phyloP scores from a whole-genome alignment of 495 filamentous ascomycete genomes.

The Barbatosphaeria neglecta region DNA sequence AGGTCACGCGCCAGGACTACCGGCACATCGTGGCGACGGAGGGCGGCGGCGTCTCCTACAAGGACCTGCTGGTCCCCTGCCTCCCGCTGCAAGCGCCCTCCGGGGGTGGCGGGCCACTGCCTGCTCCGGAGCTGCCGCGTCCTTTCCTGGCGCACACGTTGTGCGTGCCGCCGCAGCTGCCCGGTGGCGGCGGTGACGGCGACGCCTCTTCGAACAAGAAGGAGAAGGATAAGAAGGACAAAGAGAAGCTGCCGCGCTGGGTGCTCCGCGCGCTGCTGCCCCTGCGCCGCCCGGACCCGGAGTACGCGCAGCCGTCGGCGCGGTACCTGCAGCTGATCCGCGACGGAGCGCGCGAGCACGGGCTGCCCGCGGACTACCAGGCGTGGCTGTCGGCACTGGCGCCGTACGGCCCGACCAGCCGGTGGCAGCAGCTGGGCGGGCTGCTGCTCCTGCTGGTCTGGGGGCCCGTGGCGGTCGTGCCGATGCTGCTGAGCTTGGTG shows the following conservation, averaged over 20 bases:
- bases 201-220: constrained; percentile 2
- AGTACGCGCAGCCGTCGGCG: constrained; percentile 68
- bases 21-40: constrained; percentile 81
- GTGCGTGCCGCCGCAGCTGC: constrained; percentile 27
- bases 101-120: constrained; percentile 25
- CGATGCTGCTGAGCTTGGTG: constrained; percentile 34
- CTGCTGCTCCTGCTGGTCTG: constrained; percentile 48
- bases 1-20: constrained; percentile 73
- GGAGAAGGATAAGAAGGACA: constrained; percentile 8
- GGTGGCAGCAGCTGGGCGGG: constrained; percentile 52
- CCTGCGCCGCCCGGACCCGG: constrained; percentile 45
- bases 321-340: constrained; percentile 71
- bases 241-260: constrained; percentile 13
- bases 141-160: constrained; percentile 37
- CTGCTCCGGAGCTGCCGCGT: constrained; percentile 21
- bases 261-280: constrained; percentile 20
- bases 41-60: constrained; percentile 71
- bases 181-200: constrained; percentile 2
- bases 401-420: constrained; percentile 57
- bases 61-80: constrained; percentile 71
- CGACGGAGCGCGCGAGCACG: constrained; percentile 65
- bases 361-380: constrained; percentile 62
- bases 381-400: constrained; percentile 52
- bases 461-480: constrained; percentile 42
- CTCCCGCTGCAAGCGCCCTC: constrained; percentile 40